phyloP scores from a whole-genome alignment of 208 protist genomes.

The Trichomonas gallinae region DNA sequence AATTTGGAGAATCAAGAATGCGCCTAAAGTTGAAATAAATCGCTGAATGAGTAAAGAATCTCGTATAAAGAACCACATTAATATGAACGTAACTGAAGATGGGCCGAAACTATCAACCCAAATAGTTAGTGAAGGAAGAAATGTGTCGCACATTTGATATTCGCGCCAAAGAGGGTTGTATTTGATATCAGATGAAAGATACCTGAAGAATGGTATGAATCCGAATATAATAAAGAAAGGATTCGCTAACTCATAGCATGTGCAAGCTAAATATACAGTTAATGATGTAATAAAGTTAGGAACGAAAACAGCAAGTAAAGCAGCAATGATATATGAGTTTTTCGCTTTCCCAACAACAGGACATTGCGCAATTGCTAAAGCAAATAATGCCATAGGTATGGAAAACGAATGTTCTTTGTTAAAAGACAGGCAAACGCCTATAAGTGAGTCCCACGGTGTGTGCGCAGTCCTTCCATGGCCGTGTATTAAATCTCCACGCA shows the following conservation, averaged over 20 bases:
- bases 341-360: not conserved
- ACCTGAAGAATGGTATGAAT: not conserved
- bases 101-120: not conserved
- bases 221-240: not conserved
- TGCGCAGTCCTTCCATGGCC: not conserved
- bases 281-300: not conserved
- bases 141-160: not conserved
- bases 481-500: not conserved
- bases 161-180: slow-evolving; percentile 1
- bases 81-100: not conserved
- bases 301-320: not conserved
- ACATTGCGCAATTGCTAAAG: not conserved
- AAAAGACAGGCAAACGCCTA: not conserved
- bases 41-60: not conserved
- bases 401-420: not conserved
- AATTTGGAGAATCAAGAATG: not conserved
- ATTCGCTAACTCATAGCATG: not conserved
- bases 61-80: not conserved
- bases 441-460: not conserved
- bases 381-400: not conserved
- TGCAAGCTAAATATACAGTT: not conserved
- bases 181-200: not conserved
- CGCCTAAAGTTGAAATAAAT: not conserved
- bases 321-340: not conserved
- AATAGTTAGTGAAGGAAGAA: not conserved